Conservation (phyloP, 2,329 filamentous ascomycete species). For the Knufia petricola region DNA sequence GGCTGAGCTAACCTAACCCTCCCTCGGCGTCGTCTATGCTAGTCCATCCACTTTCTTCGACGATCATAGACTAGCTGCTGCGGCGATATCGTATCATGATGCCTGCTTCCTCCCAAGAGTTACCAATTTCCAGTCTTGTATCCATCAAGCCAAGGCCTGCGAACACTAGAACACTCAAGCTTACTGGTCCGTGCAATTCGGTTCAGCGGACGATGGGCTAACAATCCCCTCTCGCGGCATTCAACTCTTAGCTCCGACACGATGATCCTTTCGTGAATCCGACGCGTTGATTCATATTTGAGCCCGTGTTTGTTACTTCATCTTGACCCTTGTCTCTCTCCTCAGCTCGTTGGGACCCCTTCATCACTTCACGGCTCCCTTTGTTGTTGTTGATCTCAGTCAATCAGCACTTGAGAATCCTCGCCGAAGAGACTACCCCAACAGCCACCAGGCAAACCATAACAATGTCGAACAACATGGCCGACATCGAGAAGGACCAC, state of each 20-base stretch:
- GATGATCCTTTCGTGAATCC: background rate
- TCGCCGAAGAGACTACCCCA: no score
- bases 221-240: background rate
- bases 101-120: background rate
- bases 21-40: background rate
- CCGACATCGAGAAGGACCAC: slow-evolving; percentile 24
- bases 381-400: background rate
- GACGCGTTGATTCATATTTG: background rate
- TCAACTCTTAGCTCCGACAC: background rate
- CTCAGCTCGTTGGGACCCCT: background rate
- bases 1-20: background rate
- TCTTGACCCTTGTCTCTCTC: background rate
- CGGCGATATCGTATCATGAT: background rate
- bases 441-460: background rate
- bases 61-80: background rate
- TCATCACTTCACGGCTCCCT: background rate
- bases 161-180: background rate
- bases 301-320: background rate
- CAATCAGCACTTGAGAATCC: no score
- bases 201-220: slow-evolving; percentile 4
- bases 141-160: background rate
- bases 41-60: background rate
- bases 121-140: background rate
- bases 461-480: slow-evolving; percentile 19
- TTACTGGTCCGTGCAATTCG: background rate